Evolutionary conservation across 177 flowering plant genomes (phyloP).

Genomic region (Vitis hybrid): DNA sequence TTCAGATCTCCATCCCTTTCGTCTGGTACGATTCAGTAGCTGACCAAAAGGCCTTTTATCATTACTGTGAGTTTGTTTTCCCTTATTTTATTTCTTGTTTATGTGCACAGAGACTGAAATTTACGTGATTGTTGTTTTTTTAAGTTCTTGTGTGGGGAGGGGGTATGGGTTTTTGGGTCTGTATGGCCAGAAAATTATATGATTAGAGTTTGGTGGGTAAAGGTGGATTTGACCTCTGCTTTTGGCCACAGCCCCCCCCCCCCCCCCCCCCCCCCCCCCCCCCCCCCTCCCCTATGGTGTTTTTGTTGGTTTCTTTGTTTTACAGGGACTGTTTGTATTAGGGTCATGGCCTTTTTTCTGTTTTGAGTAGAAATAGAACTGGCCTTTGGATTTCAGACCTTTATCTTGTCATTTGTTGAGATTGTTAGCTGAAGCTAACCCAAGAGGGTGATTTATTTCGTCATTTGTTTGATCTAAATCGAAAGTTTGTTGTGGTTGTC

Average conservation of each 20-base stretch:
- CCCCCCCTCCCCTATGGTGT: too few species aligned
- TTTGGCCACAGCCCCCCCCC: neutral
- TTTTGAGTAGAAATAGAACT: neutral
- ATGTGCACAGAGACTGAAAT: neutral
- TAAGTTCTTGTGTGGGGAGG: neutral
- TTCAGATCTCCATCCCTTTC: conserved; percentile 42
- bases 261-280: too few species aligned
- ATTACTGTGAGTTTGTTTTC: conserved; percentile 16
- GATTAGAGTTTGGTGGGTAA: neutral
- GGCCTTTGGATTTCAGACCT: conserved; percentile 8
- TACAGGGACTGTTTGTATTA: neutral
- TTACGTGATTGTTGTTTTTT: conserved; percentile 4
- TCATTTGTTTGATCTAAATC: neutral
- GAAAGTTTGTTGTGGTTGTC: neutral
- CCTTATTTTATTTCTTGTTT: neutral
- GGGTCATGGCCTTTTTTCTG: neutral
- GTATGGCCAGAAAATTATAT: neutral
- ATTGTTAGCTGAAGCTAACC: neutral
- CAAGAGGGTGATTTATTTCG: neutral
- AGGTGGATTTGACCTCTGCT: neutral
- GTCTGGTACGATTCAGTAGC: conserved; percentile 15
- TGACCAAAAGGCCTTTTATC: conserved; percentile 9
- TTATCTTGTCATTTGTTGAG: neutral
- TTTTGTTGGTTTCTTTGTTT: neutral
- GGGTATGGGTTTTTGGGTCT: neutral